Evolutionary conservation across 176 grass and related monocot species (phyloP).

Genomic region (Eragrostis nindensis): DNA sequence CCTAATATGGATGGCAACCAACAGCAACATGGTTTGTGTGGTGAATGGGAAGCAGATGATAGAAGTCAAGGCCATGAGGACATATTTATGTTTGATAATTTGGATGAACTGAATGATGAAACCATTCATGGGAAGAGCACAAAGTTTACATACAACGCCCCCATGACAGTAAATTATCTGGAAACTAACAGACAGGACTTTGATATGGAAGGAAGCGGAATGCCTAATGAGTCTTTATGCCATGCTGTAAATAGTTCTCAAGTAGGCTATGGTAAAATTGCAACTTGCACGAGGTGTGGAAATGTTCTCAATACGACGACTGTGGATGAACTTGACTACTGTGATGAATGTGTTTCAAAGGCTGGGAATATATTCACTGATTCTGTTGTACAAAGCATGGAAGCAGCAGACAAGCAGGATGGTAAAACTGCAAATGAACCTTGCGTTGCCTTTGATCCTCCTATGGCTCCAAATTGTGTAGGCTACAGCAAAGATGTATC

Average conservation of each 20-base stretch:
- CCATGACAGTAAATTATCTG: slow-evolving; percentile 26
- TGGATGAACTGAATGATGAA: slow-evolving; percentile 72
- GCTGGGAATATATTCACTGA: slow-evolving; percentile 14
- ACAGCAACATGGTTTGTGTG: slow-evolving; percentile 54
- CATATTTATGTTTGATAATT: slow-evolving; percentile 84
- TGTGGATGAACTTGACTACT: slow-evolving; percentile 43
- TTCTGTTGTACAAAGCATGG: slow-evolving; percentile 25
- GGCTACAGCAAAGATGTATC: slow-evolving; percentile 30
- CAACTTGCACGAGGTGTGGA: slow-evolving; percentile 62
- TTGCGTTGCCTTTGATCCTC: slow-evolving; percentile 14
- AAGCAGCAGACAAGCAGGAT: slow-evolving; percentile 41
- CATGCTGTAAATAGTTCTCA: slow-evolving; percentile 34
- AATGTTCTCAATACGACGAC: slow-evolving; percentile 45
- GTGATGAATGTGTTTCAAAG: slow-evolving; percentile 55
- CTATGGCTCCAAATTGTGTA: slow-evolving; percentile 21
- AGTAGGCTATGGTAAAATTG: slow-evolving; percentile 19
- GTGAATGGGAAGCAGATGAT: slow-evolving; percentile 57
- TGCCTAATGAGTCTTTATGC: slow-evolving; percentile 34
- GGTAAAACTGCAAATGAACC: slow-evolving; percentile 25
- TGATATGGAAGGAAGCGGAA: slow-evolving; percentile 24
- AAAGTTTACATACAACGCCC: slow-evolving; percentile 33
- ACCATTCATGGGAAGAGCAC: slow-evolving; percentile 27
- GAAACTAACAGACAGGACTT: slow-evolving; percentile 38
- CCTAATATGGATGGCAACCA: slow-evolving; percentile 57
- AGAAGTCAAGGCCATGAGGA: slow-evolving; percentile 58